Evolutionary conservation across 2,329 filamentous ascomycete genomes (phyloP), one percentile per base, ranked within the genome.

Genomic region (Aspergillus caelatus): DNA sequence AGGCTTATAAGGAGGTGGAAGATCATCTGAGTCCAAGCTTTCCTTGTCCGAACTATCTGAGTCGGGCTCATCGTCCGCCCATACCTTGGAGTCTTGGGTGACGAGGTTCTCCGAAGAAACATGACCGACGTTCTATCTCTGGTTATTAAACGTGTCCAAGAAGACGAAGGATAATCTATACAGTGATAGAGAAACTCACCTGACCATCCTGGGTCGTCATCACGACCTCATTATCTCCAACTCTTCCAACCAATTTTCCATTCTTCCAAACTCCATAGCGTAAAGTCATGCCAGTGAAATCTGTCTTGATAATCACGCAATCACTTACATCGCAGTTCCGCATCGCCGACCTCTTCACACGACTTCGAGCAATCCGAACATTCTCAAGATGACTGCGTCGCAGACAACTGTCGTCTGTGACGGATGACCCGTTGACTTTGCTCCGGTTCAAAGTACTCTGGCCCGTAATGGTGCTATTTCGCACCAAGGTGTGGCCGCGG

Each of bases 211-310:
- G 23, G 26, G 14, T 54, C 19, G 66, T 52, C 30, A 62, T 55
- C 12, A 71, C 61, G 12, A 68, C 69, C 48, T 69, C 66, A 10
- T 50, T 58, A 12, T 62, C 39, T 7, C 64, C 65, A 9, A 65
- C 56, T 36, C 53, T 68, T 9, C 71, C 71, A 12, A 74, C 58
- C 36, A 75, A 62, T 34, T 58, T 56, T 3, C 71, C 71, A 55
- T 63, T 65, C 60, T 65, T 71, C 73, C 72, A 75, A 28, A 74
- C 62, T 8, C 70, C 70, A 62, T 70, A 64, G 54, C 68, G 66
- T 16, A 73, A 50, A 36, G 70, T 58, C 67, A 73, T 67, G 8
- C 68, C 71, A 26, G 46, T 65, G 12, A 74, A 71, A 5, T 68
- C 62, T 10, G 65, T 66, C 26, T 62, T 60, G 1, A 63, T 58